Evolutionary conservation across 140 eudicot genomes (phyloP), one percentile per base, ranked within the genome.

Genomic region (Stevia rebaudiana): DNA sequence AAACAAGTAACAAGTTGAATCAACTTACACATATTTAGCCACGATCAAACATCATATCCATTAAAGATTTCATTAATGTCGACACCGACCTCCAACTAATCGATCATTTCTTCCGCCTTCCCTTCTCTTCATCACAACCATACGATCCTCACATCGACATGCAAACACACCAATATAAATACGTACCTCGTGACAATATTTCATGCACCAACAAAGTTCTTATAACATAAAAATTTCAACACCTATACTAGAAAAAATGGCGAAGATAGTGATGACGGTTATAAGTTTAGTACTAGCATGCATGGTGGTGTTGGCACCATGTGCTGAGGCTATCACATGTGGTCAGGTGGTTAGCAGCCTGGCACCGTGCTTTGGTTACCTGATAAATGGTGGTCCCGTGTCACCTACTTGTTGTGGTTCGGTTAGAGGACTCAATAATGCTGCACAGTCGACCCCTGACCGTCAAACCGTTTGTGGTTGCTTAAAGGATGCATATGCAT

Each of bases 391-490:
- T 6, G 65, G 59, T 11, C 15, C 17, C 3, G 25, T 22, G 60
- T 48, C 73, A 7, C 12, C 61, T 1, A 33, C 7, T 2, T 83
- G 88, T 59, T 82, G 88, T 33, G 1, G 0, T 12, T 82, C 78
- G 19, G 68, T 82, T 10, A 76, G 0, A 11, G 44, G 21, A 11
- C 78, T 82, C n/a, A 68, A 74, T 40, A 6, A n/a, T 43, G n/a
- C 39, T 1, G 85, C 82, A 1, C 30, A 2, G 30, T 55, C 84
- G 21, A n/a, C 82, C 18, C 22, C 56, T 10, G 79, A 75, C 55
- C 78, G 79, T 6, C 61, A 69, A 54, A 15, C 63, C 2, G 62
- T 65, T 0, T 82, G 88, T 28, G 13, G 7, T 11, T 82, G 88
- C 60, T 65, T 82, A 5, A 76, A 82, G 70, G 0, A 3, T 1